Conservation (phyloP, 306 rosid species). For the Casuarina cunninghamiana region DNA sequence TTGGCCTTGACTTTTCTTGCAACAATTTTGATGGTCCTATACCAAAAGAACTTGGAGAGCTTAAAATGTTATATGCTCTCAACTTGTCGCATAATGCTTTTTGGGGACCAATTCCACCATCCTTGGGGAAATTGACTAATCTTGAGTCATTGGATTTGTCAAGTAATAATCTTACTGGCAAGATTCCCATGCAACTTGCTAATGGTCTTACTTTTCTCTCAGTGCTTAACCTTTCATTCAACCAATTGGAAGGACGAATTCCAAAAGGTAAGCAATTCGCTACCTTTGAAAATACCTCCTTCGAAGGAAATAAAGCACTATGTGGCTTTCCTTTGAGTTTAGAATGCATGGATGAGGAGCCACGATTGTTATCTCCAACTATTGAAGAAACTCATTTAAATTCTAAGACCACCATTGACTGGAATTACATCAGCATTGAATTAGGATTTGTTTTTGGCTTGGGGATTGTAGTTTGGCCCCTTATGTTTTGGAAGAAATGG, state of each 20-base stretch:
- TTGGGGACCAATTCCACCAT: constrained; percentile 26
- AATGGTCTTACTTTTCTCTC: constrained; percentile 16
- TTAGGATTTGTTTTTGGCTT: constrained; percentile 33
- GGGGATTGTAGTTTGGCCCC: constrained; percentile 24
- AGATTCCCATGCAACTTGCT: constrained; percentile 24
- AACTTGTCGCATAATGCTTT: constrained; percentile 31
- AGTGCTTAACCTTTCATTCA: constrained; percentile 30
- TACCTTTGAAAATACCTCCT: constrained; percentile 30
- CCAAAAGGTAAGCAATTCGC: constrained; percentile 40
- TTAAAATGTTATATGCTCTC: constrained; percentile 14
- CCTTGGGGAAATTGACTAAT: constrained; percentile 11
- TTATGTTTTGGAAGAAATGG: constrained; percentile 25
- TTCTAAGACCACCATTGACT: constrained; percentile 20
- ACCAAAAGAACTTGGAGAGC: constrained; percentile 14
- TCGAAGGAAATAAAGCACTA: constrained; percentile 27
- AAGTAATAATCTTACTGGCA: constrained; percentile 11
- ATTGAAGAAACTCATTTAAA: not conserved
- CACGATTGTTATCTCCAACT: not conserved
- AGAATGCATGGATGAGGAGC: not conserved
- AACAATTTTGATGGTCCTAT: constrained; percentile 28
- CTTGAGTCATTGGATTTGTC: constrained; percentile 46
- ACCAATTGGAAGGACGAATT: constrained; percentile 31
- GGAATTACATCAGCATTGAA: constrained; percentile 34
- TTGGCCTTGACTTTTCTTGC: constrained; percentile 23
- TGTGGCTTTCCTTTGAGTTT: constrained; percentile 35